These are phyloP conservation scores for Talaromyces thailandensis DNA, from an alignment of 495 filamentous ascomycete genomes.

Conservation along the genomic window DNA sequence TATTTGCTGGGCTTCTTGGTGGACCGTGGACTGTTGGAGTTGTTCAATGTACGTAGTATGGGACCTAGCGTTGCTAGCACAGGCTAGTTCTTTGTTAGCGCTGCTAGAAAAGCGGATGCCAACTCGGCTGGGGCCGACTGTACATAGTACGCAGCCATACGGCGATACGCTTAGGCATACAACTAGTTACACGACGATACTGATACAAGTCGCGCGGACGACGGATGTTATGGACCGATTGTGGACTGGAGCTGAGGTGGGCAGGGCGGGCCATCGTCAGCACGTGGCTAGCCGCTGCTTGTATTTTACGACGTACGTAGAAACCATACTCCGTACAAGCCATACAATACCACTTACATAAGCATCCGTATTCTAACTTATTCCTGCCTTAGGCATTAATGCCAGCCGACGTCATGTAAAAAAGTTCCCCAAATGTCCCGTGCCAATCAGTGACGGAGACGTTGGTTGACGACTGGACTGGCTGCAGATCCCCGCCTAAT, in stretches of 20 bases:
- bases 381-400: too few relatives aligned
- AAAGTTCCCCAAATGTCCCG: background rate
- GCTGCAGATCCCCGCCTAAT: background rate
- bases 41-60: too few relatives aligned
- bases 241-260: background rate
- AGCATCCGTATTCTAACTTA: too few relatives aligned
- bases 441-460: background rate
- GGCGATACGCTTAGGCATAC: background rate
- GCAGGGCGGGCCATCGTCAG: background rate
- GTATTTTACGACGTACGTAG: background rate
- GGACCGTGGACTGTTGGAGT: too few relatives aligned
- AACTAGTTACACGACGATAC: background rate
- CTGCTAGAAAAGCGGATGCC: background rate
- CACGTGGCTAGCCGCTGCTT: background rate
- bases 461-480: background rate
- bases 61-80: background rate
- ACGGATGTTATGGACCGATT: background rate
- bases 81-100: background rate
- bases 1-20: too few relatives aligned
- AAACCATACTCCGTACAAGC: too few relatives aligned
- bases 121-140: background rate
- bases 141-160: background rate
- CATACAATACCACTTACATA: background rate
- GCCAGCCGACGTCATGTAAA: constrained; percentile 6
- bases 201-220: background rate